Base-by-base conservation (phyloP, 768 basidiomycete genomes). In the Dacryopinax spathularia region DNA sequence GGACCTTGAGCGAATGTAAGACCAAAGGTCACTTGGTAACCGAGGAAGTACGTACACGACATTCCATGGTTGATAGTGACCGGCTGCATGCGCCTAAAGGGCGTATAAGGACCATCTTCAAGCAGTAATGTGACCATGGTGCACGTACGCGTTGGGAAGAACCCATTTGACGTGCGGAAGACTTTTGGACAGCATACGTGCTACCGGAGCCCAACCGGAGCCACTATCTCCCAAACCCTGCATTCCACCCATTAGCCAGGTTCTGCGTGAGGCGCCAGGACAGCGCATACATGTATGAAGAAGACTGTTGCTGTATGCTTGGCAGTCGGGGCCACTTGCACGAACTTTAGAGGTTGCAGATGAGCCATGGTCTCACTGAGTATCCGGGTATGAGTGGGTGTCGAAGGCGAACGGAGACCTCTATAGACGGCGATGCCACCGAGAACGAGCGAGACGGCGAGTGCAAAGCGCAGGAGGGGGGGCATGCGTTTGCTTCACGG, bases 121-220 rank as follows among this genome's bases (percentile, higher is more conserved):
- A 10, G 35, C 31, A 36, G 3, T 29, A 2, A 18, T 41, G 7
- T 6, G 60, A 1, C 36, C 2, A 16, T 33, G 13, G 31, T 2
- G 31, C 34, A 44, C 34, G 33, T 16, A 25, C 80, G 88, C 86
- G 73, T 90, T 84, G 20, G 91, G 91, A 27, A 96, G 77, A 44
- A 96, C 76, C 89, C 91, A 97, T 78, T 94, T 93, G 65, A 94
- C 77, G 70, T 93, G 87, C 13, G 80, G 77, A 33, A 92, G 76
- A 10, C 72, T 77, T 34, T 79, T 71, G 66, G 79, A 77, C 69
- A 93, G 80, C 79, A 82, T 81, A 63, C 84, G 79, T 25, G 87
- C 87, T 34, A 92, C 83, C 12, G 86, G 85, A 66, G 83, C 75
- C 89, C 87, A 90, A 33, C 91, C 90, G 67, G 79, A 70, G 2